Conservation (phyloP, 148 eudicot genomes). For the Vaccinium corymbosum region DNA sequence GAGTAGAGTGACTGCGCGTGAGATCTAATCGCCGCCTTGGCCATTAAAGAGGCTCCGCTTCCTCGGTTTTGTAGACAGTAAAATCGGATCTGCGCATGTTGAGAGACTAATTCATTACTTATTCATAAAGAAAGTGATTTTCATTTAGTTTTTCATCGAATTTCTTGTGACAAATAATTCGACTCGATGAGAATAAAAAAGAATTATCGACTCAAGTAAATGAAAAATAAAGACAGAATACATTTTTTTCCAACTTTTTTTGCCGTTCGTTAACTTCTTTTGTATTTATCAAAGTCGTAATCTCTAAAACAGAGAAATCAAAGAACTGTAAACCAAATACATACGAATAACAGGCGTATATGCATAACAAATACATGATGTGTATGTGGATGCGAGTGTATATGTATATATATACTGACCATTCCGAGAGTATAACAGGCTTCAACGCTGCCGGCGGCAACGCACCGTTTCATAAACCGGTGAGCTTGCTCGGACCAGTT, state of each 20-base stretch:
- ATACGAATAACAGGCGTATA: not conserved
- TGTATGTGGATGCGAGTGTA: not conserved
- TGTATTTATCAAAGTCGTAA: too few relatives aligned
- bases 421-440: constrained; percentile 48
- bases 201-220: too few relatives aligned
- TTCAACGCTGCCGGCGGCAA: constrained; percentile 37
- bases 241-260: too few relatives aligned
- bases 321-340: not conserved
- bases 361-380: not conserved
- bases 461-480: constrained; percentile 35
- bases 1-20: constrained; percentile 45
- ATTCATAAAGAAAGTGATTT: too few relatives aligned
- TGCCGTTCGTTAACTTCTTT: too few relatives aligned
- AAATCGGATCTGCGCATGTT: constrained; percentile 36
- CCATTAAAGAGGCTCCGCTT: constrained; percentile 36
- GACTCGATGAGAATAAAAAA: too few relatives aligned
- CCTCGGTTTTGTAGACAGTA: constrained; percentile 34
- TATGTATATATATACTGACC: constrained; percentile 14
- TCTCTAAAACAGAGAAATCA: not conserved
- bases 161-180: too few relatives aligned
- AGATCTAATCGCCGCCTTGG: constrained; percentile 36
- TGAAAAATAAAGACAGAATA: too few relatives aligned
- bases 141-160: too few relatives aligned
- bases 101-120: too few relatives aligned
- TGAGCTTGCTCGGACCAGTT: constrained; percentile 45